Conservation (phyloP, 2,329 filamentous ascomycete species). For the Cytospora leucostoma region DNA sequence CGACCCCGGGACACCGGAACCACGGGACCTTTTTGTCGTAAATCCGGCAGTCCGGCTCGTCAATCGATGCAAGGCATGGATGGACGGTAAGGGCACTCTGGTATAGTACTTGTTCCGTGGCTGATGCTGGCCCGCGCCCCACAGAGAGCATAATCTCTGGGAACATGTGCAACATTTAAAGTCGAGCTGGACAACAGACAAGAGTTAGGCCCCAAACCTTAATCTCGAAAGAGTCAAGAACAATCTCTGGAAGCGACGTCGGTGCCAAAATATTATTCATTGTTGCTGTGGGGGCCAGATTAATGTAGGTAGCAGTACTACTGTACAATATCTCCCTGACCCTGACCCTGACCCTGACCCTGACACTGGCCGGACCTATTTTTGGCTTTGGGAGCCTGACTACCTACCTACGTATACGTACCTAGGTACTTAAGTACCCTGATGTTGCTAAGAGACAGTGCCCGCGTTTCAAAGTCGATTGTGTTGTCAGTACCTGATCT, state of each 20-base stretch:
- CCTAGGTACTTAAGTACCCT: neutral
- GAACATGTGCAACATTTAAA: neutral
- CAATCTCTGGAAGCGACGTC: neutral
- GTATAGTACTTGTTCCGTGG: too few relatives aligned
- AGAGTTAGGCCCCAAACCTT: neutral
- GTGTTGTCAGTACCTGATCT: conserved; percentile 30
- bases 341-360: neutral
- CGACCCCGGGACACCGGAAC: too few relatives aligned
- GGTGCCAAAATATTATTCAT: neutral
- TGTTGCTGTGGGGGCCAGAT: neutral
- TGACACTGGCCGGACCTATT: neutral
- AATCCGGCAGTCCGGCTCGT: too few relatives aligned
- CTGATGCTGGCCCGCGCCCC: too few relatives aligned
- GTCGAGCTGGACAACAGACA: neutral
- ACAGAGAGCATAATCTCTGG: too few relatives aligned
- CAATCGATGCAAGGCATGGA: too few relatives aligned
- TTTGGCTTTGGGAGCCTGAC: neutral
- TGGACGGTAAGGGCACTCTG: too few relatives aligned
- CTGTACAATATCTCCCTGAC: neutral
- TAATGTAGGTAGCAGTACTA: neutral
- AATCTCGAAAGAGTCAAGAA: neutral
- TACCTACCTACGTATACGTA: neutral
- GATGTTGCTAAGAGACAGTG: conserved; percentile 16
- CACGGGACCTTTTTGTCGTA: too few relatives aligned
- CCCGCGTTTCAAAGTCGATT: conserved; percentile 27